A percentile compares a stretch with the other conserved stretches of the same genome.
Conservation (phyloP, 2,329 filamentous ascomycete genomes). For the Colletotrichum australisinense region DNA sequence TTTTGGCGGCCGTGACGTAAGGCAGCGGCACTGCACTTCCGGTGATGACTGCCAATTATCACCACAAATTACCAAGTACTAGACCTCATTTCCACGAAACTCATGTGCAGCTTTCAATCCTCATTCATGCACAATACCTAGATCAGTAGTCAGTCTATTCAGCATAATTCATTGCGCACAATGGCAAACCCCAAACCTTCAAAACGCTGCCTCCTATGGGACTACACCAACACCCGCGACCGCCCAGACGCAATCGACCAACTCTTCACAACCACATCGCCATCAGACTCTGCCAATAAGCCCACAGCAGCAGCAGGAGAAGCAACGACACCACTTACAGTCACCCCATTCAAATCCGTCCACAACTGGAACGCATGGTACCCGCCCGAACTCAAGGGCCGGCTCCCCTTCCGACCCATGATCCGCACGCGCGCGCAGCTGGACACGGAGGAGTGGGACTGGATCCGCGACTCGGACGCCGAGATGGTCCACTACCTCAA, state of each 20-base stretch:
- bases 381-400: slow-evolving; percentile 48
- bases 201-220: slow-evolving; percentile 56
- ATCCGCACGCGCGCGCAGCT: slow-evolving; percentile 51
- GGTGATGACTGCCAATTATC: background rate
- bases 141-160: background rate
- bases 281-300: background rate
- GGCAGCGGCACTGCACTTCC: background rate
- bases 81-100: background rate
- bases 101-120: no score
- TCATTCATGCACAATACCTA: background rate
- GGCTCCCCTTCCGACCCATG: slow-evolving; percentile 54
- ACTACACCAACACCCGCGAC: slow-evolving; percentile 53
- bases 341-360: slow-evolving; percentile 47
- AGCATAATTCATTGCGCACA: background rate
- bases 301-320: background rate
- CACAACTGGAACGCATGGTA: slow-evolving; percentile 56
- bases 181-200: background rate
- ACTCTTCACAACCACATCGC: slow-evolving; percentile 41
- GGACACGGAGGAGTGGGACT: slow-evolving; percentile 50
- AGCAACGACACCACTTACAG: background rate
- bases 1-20: background rate
- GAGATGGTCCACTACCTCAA: slow-evolving; percentile 58
- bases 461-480: slow-evolving; percentile 39
- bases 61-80: background rate
- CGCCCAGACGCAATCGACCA: slow-evolving; percentile 48